phyloP scores from a whole-genome alignment of 345 rosid species.

The Balakata baccata region DNA sequence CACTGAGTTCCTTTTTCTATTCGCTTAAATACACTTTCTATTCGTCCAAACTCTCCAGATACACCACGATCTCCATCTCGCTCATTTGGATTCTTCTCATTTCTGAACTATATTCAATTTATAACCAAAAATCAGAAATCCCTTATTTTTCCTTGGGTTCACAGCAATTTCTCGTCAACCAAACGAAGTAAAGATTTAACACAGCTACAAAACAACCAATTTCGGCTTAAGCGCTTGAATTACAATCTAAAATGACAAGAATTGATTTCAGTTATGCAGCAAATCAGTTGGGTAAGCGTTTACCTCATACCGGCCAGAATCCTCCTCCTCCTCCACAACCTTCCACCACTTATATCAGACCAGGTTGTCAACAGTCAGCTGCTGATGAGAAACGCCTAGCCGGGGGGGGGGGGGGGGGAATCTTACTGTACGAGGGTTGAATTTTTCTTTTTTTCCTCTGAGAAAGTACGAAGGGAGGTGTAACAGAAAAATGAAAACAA shows the following conservation, averaged over 20 bases:
- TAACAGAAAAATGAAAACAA: too few relatives aligned
- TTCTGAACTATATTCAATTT: not conserved
- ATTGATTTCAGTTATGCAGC: not conserved
- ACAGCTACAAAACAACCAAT: not conserved
- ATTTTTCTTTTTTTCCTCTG: too few relatives aligned
- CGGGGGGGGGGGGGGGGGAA: too few relatives aligned
- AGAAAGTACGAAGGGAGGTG: too few relatives aligned
- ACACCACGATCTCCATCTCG: not conserved
- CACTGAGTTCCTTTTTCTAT: too few relatives aligned
- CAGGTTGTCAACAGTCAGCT: too few relatives aligned
- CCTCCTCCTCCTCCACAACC: too few relatives aligned
- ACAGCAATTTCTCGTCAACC: not conserved
- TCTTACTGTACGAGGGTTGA: too few relatives aligned
- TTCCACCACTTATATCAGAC: too few relatives aligned
- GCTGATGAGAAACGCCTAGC: too few relatives aligned
- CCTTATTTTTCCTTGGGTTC: not conserved
- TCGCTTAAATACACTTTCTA: not conserved
- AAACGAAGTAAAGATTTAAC: not conserved
- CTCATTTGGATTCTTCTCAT: not conserved
- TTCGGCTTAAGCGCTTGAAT: not conserved
- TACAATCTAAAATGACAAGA: not conserved
- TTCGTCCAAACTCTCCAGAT: not conserved
- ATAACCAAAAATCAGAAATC: not conserved
- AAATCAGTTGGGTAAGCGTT: not conserved
- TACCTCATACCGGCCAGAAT: too few relatives aligned